phyloP scores from a whole-genome alignment of 441 rosid genomes.

The Populus hybrid region DNA sequence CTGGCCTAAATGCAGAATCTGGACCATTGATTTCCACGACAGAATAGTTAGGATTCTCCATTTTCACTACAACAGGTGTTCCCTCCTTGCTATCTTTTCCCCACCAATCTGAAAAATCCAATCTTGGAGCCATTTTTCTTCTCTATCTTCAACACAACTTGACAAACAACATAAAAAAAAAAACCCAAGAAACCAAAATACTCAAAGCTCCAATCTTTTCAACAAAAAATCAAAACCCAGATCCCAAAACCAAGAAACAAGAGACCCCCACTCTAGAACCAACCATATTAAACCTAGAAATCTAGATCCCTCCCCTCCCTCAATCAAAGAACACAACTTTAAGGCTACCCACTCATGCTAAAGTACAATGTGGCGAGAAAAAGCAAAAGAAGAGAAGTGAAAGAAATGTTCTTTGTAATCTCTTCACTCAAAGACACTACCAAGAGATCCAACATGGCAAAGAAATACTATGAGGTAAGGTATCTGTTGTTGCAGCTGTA shows the following conservation, averaged over 20 bases:
- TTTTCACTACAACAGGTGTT: conserved; percentile 79
- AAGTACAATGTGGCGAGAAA: conserved; percentile 32
- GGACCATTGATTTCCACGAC: conserved; percentile 81
- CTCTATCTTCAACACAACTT: background rate
- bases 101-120: conserved; percentile 74
- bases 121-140: conserved; percentile 57
- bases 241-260: conserved; percentile 41
- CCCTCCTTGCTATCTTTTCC: conserved; percentile 62
- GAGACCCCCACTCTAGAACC: conserved; percentile 24
- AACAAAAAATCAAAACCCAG: conserved; percentile 36
- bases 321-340: conserved; percentile 28
- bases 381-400: conserved; percentile 17
- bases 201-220: conserved; percentile 8
- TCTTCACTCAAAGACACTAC: conserved; percentile 17
- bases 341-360: conserved; percentile 20
- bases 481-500: conserved; percentile 36
- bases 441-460: conserved; percentile 33
- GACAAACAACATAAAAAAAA: conserved; percentile 5
- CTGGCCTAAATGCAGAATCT: conserved; percentile 79
- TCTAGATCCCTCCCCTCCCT: conserved; percentile 30
- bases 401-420: conserved; percentile 18
- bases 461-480: conserved; percentile 49
- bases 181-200: conserved; percentile 19
- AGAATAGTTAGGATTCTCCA: conserved; percentile 84
- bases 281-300: conserved; percentile 19